Conservation (phyloP, 176 grass and related monocot genomes). For the Hsuehochloa calcarea region DNA sequence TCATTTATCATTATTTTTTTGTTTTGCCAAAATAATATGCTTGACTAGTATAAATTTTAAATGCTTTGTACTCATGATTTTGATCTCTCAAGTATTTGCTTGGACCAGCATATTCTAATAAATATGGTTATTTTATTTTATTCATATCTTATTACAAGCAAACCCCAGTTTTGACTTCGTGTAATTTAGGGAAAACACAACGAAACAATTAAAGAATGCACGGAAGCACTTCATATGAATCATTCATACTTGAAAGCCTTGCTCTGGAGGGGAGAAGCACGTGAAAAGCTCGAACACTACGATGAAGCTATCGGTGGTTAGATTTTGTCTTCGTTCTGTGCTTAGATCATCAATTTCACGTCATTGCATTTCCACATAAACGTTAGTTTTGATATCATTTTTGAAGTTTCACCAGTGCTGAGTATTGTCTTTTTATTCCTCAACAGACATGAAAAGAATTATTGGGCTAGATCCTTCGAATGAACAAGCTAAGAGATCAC, state of each 20-base stretch:
- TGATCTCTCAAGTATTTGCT: no score
- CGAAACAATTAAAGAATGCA: constrained; percentile 87
- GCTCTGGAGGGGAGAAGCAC: constrained; percentile 81
- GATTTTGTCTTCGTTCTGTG: constrained; percentile 6
- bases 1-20: no score
- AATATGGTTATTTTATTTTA: not conserved
- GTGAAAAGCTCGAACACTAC: constrained; percentile 93
- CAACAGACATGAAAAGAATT: no score
- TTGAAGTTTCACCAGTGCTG: not conserved
- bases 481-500: no score
- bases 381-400: not conserved
- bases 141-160: not conserved
- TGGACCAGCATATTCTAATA: no score
- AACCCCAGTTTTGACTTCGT: not conserved
- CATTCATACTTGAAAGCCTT: constrained; percentile 78
- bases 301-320: constrained; percentile 92
- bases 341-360: not conserved
- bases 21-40: no score
- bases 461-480: no score
- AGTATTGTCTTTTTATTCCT: not conserved
- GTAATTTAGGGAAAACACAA: constrained; percentile 61
- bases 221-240: constrained; percentile 88
- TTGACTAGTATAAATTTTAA: no score
- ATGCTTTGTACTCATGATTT: no score
- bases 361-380: not conserved